Percentiles rank a stretch among this genome's conserved stretches.
These are phyloP conservation scores for Hygrophorus russula DNA, from an alignment of 768 basidiomycete species.

Conservation along the genomic window DNA sequence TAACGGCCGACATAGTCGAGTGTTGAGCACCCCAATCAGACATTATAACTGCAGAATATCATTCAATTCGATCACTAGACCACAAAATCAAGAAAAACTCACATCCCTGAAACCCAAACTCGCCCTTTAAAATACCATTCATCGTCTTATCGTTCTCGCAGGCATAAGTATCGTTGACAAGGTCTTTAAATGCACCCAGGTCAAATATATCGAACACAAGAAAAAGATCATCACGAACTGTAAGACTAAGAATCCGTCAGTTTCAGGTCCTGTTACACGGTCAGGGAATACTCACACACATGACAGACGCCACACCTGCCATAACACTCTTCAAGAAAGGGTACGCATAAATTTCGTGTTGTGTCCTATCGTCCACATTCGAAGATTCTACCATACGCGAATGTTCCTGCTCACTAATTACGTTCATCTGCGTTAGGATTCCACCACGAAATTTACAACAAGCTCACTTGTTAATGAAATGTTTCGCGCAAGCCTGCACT, in stretches of 20 bases:
- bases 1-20: slow-evolving; percentile 48
- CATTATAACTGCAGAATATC: slow-evolving; percentile 38
- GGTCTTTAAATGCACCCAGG: slow-evolving; percentile 28
- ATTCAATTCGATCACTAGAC: not conserved
- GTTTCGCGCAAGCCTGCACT: slow-evolving; percentile 83
- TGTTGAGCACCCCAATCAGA: slow-evolving; percentile 63
- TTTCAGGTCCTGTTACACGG: not conserved
- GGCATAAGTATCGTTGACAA: slow-evolving; percentile 60
- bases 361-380: slow-evolving; percentile 69
- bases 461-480: slow-evolving; percentile 63
- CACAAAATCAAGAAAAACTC: slow-evolving; percentile 12
- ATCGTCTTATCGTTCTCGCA: slow-evolving; percentile 64
- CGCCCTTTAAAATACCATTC: slow-evolving; percentile 66
- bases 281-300: slow-evolving; percentile 65
- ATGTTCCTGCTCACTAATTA: slow-evolving; percentile 55
- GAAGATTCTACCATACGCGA: slow-evolving; percentile 43
- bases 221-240: slow-evolving; percentile 1
- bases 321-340: slow-evolving; percentile 62
- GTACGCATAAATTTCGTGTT: slow-evolving; percentile 65
- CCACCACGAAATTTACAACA: not conserved
- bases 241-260: slow-evolving; percentile 3
- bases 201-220: not conserved
- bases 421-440: not conserved
- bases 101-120: slow-evolving; percentile 72
- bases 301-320: slow-evolving; percentile 63